Evolutionary conservation across 108 stramenopile species (phyloP), one percentile per base, ranked within the genome.

Genomic region (Nannochloropsis gaditana): DNA sequence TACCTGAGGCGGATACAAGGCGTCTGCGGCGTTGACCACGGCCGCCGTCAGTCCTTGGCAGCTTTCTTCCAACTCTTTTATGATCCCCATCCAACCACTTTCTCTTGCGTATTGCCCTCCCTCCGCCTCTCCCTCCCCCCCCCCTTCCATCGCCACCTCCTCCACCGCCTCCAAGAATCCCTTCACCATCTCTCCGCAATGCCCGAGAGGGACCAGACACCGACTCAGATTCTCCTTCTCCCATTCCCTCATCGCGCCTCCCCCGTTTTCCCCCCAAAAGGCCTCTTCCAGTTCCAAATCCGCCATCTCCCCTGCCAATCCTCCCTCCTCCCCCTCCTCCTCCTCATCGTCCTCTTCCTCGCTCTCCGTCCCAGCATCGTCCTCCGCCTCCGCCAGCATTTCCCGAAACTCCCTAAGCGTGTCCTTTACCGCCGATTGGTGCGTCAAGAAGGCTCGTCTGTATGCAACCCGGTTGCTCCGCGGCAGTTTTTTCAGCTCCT

Each of bases 91-190:
- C 59, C 59, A n/a, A 15, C n/a, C 59, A 15, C 59, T n/a, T 0
- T 73, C 59, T 31, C 31, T 31, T 31, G 31, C 31, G 19, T 73
- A 2, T n/a, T 73, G 59, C 59, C 59, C 59, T 73, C 8, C 59
- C 59, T 73, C 59, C 47, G 10, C 47, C 47, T 15, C 47, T 50
- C 59, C 59, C 59, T 73, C 59, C 59, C 59, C 59, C n/a, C 59
- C 59, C 59, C n/a, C 59, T n/a, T 73, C 59, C 59, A n/a, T 73
- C 59, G n/a, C n/a, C 6, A n/a, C 59, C 59, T 73, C 59, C 19
- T 73, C 59, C 59, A 73, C 59, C 19, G 59, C n/a, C 19, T 73
- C 59, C n/a, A 73, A 73, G n/a, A 73, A 15, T n/a, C 59, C n/a
- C 59, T 73, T 73, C 19, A 73, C 8, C 59, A 73, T 73, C 59